phyloP scores from a whole-genome alignment of 2,329 filamentous ascomycete species.

The Cercospora beticola region DNA sequence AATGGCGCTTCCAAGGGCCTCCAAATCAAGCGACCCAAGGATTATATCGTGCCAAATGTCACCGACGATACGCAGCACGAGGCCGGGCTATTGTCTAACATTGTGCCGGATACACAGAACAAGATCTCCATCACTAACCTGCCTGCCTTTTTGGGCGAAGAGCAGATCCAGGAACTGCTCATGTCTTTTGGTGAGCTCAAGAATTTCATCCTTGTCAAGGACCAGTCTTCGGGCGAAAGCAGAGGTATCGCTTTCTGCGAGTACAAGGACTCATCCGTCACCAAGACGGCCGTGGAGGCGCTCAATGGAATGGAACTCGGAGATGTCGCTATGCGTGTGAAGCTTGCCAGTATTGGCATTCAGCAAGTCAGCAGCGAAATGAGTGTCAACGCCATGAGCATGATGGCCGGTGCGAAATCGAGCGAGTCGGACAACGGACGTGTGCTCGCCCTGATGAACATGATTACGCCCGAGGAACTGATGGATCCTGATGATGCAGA shows the following conservation, averaged over 20 bases:
- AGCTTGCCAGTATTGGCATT: conserved; percentile 85
- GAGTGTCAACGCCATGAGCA: conserved; percentile 95
- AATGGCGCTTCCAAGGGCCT: conserved; percentile 61
- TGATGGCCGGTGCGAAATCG: conserved; percentile 82
- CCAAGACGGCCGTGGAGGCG: conserved; percentile 83
- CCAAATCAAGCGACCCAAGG: conserved; percentile 82
- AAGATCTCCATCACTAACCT: conserved; percentile 94
- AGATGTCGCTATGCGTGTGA: conserved; percentile 79
- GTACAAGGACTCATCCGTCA: conserved; percentile 74
- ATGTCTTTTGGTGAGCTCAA: conserved; percentile 91
- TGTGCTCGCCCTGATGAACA: conserved; percentile 92
- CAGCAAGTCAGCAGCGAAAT: conserved; percentile 95
- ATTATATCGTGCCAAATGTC: conserved; percentile 88
- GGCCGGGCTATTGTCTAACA: conserved; percentile 71
- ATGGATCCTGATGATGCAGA: conserved; percentile 94
- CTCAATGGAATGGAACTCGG: conserved; percentile 92
- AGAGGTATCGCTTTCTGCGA: conserved; percentile 97
- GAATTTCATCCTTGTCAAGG: conserved; percentile 86
- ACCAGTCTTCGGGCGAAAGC: conserved; percentile 72
- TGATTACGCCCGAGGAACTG: conserved; percentile 95
- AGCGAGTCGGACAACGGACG: conserved; percentile 76
- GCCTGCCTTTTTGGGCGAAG: conserved; percentile 81
- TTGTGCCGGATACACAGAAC: conserved; percentile 88
- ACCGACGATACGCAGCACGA: conserved; percentile 72
- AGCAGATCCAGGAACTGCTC: conserved; percentile 86